Conservation (phyloP, 768 basidiomycete genomes). For the Mycena albidolilacea region DNA sequence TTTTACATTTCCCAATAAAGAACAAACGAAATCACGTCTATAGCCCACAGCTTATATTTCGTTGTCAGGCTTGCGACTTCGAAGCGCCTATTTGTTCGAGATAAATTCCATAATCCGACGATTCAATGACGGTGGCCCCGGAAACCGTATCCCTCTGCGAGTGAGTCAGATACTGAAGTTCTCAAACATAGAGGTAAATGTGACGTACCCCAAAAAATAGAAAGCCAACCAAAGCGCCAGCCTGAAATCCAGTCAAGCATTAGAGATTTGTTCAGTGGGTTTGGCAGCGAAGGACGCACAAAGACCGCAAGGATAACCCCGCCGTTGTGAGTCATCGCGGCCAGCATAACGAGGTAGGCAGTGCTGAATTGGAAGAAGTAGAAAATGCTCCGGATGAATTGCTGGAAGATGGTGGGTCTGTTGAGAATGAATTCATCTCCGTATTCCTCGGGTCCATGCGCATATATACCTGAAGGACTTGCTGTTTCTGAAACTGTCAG, state of each 20-base stretch:
- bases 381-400: conserved; percentile 34
- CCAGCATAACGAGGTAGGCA: conserved; percentile 35
- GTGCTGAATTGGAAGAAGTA: conserved; percentile 31
- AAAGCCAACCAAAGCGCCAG: conserved; percentile 35
- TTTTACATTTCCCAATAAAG: neutral
- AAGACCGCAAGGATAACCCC: conserved; percentile 32
- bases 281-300: conserved; percentile 15
- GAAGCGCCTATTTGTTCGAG: conserved; percentile 25
- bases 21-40: neutral
- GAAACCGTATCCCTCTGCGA: conserved; percentile 27
- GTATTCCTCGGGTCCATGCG: neutral
- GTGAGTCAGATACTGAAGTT: neutral
- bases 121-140: conserved; percentile 21
- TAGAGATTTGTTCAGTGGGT: neutral
- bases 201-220: conserved; percentile 29
- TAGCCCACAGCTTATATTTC: neutral
- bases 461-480: conserved; percentile 12
- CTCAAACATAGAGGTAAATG: too few species aligned
- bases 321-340: conserved; percentile 37
- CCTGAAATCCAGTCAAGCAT: neutral
- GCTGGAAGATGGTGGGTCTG: conserved; percentile 31
- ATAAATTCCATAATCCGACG: conserved; percentile 21
- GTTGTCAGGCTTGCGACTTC: neutral
- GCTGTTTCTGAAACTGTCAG: conserved; percentile 8
- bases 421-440: neutral